phyloP scores from a whole-genome alignment of 768 basidiomycete species.

The Kwoniella mangroviensis region DNA sequence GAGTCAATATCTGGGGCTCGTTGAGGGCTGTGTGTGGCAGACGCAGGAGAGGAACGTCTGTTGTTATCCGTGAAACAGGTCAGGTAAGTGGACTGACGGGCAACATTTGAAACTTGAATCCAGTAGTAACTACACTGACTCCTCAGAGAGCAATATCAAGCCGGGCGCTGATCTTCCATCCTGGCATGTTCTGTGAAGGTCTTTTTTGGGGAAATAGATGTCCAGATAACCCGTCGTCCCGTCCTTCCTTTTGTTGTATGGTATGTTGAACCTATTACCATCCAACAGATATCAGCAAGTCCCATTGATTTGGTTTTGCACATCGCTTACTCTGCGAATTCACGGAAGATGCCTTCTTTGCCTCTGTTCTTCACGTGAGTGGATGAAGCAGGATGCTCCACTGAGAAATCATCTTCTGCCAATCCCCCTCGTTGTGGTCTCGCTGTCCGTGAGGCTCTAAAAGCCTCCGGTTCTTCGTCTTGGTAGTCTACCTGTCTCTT shows the following conservation, averaged over 20 bases:
- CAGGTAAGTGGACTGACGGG: too few relatives aligned
- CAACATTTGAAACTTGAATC: too few relatives aligned
- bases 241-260: background rate
- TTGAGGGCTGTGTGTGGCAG: background rate
- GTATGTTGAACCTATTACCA: conserved; percentile 2
- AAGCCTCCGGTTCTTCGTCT: background rate
- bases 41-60: too few relatives aligned
- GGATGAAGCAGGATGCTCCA: background rate
- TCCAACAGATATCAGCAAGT: background rate
- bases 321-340: background rate
- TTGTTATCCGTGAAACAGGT: too few relatives aligned
- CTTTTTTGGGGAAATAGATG: background rate
- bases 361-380: background rate
- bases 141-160: too few relatives aligned
- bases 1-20: background rate
- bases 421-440: too few relatives aligned
- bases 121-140: too few relatives aligned
- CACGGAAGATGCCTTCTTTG: background rate
- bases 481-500: background rate
- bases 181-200: too few relatives aligned
- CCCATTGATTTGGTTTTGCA: background rate
- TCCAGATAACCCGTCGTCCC: background rate
- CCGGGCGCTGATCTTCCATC: too few relatives aligned
- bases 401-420: background rate
- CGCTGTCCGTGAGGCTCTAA: too few relatives aligned